Conservation (phyloP, 768 basidiomycete species). For the Mycena metata region DNA sequence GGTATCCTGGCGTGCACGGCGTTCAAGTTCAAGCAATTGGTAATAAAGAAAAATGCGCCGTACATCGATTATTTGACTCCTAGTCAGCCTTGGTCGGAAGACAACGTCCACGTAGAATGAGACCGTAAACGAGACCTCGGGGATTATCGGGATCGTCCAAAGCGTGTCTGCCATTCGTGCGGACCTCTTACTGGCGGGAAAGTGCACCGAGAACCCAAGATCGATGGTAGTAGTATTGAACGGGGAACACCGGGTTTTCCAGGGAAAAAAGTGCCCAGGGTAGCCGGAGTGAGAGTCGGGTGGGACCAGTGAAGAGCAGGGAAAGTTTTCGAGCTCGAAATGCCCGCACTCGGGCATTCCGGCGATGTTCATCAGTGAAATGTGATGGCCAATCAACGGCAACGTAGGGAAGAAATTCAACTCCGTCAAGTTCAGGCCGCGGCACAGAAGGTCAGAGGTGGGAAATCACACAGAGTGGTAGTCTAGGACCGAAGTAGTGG, state of each 20-base stretch:
- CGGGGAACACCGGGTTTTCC: slow-evolving; percentile 38
- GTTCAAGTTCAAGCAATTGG: slow-evolving; percentile 12
- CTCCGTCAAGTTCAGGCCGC: too few species aligned
- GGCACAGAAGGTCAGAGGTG: too few species aligned
- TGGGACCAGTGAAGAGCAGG: slow-evolving; percentile 28
- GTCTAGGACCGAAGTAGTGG: too few species aligned
- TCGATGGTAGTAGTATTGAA: slow-evolving; percentile 47
- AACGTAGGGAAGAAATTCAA: too few species aligned
- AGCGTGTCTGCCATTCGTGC: slow-evolving; percentile 11
- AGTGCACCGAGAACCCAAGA: slow-evolving; percentile 41
- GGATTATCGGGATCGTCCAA: slow-evolving; percentile 14
- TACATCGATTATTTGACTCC: too few species aligned
- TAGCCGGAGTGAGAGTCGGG: slow-evolving; percentile 12
- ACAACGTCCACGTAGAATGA: neutral
- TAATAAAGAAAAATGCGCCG: too few species aligned
- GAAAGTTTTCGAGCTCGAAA: too few species aligned
- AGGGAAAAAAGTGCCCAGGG: slow-evolving; percentile 13
- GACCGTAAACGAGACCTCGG: slow-evolving; percentile 15
- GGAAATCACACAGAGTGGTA: too few species aligned
- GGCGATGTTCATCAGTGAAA: too few species aligned
- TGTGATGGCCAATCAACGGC: too few species aligned
- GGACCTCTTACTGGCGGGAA: slow-evolving; percentile 9
- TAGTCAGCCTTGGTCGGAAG: too few species aligned
- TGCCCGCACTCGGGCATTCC: too few species aligned
- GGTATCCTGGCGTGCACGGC: slow-evolving; percentile 4